Conservation (phyloP, 306 rosid genomes). For the Biancaea sappan region DNA sequence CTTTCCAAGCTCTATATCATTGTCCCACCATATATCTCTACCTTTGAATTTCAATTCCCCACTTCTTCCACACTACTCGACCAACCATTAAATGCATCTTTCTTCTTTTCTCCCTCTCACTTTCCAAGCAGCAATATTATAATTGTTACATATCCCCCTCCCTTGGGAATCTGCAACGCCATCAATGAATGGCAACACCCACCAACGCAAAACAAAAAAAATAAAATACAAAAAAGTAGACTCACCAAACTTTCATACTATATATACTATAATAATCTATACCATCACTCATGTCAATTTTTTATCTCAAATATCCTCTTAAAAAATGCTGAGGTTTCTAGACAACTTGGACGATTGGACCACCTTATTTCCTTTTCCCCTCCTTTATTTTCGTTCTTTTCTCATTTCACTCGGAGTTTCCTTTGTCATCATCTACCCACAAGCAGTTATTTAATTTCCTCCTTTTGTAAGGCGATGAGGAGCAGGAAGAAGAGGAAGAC, state of each 20-base stretch:
- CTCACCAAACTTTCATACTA: conserved; percentile 56
- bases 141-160: conserved; percentile 46
- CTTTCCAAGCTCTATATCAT: neutral
- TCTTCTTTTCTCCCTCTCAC: conserved; percentile 8
- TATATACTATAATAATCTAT: conserved; percentile 50
- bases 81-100: conserved; percentile 42
- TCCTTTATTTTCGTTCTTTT: conserved; percentile 24
- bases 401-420: conserved; percentile 52
- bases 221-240: conserved; percentile 30
- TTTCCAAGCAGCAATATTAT: conserved; percentile 29
- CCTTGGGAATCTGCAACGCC: conserved; percentile 82
- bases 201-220: conserved; percentile 34
- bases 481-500: conserved; percentile 44
- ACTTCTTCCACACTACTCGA: conserved; percentile 50
- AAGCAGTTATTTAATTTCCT: conserved; percentile 63
- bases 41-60: conserved; percentile 56
- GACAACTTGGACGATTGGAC: conserved; percentile 56
- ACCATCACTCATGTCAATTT: conserved; percentile 54
- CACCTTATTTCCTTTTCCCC: conserved; percentile 31
- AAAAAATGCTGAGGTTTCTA: conserved; percentile 60
- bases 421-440: conserved; percentile 77
- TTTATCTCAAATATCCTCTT: conserved; percentile 52
- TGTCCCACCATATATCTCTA: conserved; percentile 69
- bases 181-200: conserved; percentile 60
- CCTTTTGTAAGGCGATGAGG: conserved; percentile 58